Percentiles rank a stretch among this genome's conserved stretches.
Conservation (phyloP, 179 eudicot species). For the Camellia oleifera region DNA sequence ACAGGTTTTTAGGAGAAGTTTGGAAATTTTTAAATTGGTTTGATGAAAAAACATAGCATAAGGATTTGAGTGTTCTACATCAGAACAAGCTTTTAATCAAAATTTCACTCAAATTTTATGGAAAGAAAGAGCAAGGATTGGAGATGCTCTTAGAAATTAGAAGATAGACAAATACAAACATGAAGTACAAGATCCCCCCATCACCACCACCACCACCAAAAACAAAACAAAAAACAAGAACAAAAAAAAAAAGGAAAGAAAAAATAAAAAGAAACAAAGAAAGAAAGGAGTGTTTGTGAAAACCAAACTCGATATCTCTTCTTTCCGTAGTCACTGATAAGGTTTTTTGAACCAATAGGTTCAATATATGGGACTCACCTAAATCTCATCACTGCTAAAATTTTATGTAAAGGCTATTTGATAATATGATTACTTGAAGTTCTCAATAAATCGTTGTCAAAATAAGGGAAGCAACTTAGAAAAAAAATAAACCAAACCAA, state of each 20-base stretch:
- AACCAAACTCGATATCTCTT: not conserved
- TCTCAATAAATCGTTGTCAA: not conserved
- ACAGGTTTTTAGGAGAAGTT: too few species aligned
- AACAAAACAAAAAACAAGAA: not conserved
- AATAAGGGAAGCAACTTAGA: not conserved
- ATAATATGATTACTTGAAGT: not conserved
- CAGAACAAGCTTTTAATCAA: too few species aligned
- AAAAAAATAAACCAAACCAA: not conserved
- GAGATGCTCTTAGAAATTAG: not conserved
- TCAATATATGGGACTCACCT: not conserved
- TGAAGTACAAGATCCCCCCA: not conserved
- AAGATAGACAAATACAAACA: not conserved
- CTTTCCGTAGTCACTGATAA: not conserved
- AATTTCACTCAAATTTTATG: too few species aligned
- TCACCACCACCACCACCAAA: not conserved
- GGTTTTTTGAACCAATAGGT: not conserved
- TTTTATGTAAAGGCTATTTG: not conserved
- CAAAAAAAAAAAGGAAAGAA: not conserved
- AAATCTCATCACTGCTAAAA: not conserved
- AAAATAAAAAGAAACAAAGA: not conserved
- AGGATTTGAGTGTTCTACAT: too few species aligned
- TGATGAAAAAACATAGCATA: too few species aligned
- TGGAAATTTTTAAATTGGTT: too few species aligned
- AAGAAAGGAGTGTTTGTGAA: not conserved
- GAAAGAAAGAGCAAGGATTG: too few species aligned